A percentile compares a stretch with the other conserved stretches of the same genome.
These are phyloP conservation scores for Pyrus hybrid DNA, from an alignment of 331 rosid species.

Conservation along the genomic window DNA sequence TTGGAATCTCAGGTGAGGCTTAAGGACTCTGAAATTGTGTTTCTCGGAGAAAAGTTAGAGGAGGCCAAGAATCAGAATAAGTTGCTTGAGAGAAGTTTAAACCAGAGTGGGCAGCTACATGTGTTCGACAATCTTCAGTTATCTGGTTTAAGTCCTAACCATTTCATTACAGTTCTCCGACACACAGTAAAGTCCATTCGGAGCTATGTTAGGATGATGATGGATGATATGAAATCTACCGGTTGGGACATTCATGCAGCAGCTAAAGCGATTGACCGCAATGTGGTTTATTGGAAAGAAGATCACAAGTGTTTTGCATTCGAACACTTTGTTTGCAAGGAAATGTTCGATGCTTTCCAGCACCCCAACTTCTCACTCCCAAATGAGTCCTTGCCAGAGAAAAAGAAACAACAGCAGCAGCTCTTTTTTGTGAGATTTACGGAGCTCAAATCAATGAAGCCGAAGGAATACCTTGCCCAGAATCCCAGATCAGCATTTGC, in stretches of 20 bases:
- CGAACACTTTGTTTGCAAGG: conserved; percentile 68
- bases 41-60: conserved; percentile 52
- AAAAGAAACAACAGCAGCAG: too few relatives aligned
- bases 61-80: conserved; percentile 49
- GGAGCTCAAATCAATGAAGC: too few relatives aligned
- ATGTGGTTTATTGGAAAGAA: conserved; percentile 39
- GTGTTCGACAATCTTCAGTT: conserved; percentile 45
- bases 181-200: conserved; percentile 47
- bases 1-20: conserved; percentile 63
- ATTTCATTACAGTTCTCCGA: conserved; percentile 48
- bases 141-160: conserved; percentile 47
- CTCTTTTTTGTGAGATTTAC: too few relatives aligned
- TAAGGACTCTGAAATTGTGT: conserved; percentile 68
- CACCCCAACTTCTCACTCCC: conserved; percentile 46
- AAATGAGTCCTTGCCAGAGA: too few relatives aligned
- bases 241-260: conserved; percentile 69
- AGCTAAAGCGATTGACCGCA: conserved; percentile 41
- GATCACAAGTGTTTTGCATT: conserved; percentile 69
- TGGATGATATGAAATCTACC: conserved; percentile 59
- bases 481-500: too few relatives aligned
- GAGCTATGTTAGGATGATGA: conserved; percentile 50
- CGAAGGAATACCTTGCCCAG: too few relatives aligned
- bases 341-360: conserved; percentile 74
- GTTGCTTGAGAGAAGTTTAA: conserved; percentile 50
- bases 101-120: conserved; percentile 45